Evolutionary conservation across 83 land plant species (phyloP), one percentile per base, ranked within the genome.

Genomic region (Thuja plicata): DNA sequence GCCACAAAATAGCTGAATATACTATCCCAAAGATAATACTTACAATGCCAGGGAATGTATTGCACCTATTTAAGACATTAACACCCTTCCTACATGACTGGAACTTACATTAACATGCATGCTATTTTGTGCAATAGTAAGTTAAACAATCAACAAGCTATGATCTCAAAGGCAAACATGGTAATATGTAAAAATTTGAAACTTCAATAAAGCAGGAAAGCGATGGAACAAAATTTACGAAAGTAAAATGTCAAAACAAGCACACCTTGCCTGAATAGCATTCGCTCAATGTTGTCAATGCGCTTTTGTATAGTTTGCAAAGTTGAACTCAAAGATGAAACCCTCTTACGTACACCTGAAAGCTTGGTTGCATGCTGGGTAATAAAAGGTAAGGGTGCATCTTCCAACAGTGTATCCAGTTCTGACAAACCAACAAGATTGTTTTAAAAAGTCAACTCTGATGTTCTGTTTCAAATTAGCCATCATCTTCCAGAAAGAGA

Each of bases 291-390:
- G 86, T 91, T 97, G 87, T 94, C 95, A 88, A 98, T 89, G 54
- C 99, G 95, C 43, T 89, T 89, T 81, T 96, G 97, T 34, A 98
- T 92, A 24, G 95, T 94, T 86, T 88, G 96, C 76, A 98, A 71
- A 48, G 93, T 88, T 38, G 90, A 89, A 83, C 92, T 95, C 86
- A 98, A 89, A 38, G 98, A 94, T 21, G 89, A 89, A 46, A 97
- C 98, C 74, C 99, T 91, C 92, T 93, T 96, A 38, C 97, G 96
- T 87, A 98, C 92, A 30, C 91, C 91, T 21, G 97, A 93, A 82
- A 98, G 94, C 92, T 92, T 97, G 35, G 98, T 91, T 34, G 99
- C 97, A 87, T 98, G 92, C 66, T 98, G 99, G 89, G 94, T 95
- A 19, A 95, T 93, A 89, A 96, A 92, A 16, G 99, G 99, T 85